Conservation (phyloP, 805 yeast species). For the Groenewaldozyma salmanticensis region DNA sequence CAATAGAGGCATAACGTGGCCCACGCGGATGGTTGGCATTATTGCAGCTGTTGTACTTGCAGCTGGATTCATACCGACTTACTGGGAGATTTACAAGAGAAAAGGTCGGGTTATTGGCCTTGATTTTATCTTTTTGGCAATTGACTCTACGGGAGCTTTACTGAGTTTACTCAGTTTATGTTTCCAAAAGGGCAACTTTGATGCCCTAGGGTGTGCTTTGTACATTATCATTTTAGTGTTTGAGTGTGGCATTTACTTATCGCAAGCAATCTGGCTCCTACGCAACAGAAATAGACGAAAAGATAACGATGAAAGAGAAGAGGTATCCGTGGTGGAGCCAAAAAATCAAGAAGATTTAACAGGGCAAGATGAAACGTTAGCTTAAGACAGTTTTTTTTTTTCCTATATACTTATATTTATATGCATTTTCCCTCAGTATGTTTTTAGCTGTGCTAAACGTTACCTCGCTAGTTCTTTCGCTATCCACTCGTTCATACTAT, state of each 20-base stretch:
- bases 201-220: constrained; percentile 68
- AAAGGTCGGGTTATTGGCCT: constrained; percentile 82
- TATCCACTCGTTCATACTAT: constrained; percentile 16
- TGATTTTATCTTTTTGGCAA: constrained; percentile 63
- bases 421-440: too few species aligned
- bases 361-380: background rate
- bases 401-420: too few species aligned
- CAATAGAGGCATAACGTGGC: constrained; percentile 54
- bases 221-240: constrained; percentile 63
- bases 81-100: constrained; percentile 70
- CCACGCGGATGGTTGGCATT: constrained; percentile 69
- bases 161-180: constrained; percentile 60
- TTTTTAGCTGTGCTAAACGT: too few species aligned
- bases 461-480: too few species aligned
- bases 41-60: constrained; percentile 69
- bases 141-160: constrained; percentile 78
- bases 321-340: background rate
- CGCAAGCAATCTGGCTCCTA: constrained; percentile 63
- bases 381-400: too few species aligned
- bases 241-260: constrained; percentile 66
- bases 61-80: constrained; percentile 79
- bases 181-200: constrained; percentile 46
- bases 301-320: background rate
- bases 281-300: constrained; percentile 17
- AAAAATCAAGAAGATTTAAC: constrained; percentile 1